These are phyloP conservation scores for Ramularia endophylla DNA, from an alignment of 2,329 filamentous ascomycete genomes.

Conservation along the genomic window DNA sequence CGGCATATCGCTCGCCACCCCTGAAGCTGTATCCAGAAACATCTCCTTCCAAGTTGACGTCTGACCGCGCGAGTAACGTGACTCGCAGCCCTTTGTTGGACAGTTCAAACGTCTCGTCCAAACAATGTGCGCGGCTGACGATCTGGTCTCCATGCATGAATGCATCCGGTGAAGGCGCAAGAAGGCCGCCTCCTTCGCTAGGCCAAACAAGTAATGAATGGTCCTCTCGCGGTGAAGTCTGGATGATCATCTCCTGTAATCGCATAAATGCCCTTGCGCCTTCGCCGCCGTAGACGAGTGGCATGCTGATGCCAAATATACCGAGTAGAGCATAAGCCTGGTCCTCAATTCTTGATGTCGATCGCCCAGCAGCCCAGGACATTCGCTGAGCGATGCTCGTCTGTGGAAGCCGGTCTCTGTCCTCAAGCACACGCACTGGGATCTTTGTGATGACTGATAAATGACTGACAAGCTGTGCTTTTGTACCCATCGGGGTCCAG, in stretches of 20 bases:
- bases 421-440: too few species aligned
- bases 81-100: slow-evolving; percentile 17
- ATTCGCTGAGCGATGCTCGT: not conserved
- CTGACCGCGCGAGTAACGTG: too few species aligned
- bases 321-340: slow-evolving; percentile 41
- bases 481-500: slow-evolving; percentile 13
- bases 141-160: too few species aligned
- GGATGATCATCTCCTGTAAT: slow-evolving; percentile 7
- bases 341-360: slow-evolving; percentile 31
- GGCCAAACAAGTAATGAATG: slow-evolving; percentile 9
- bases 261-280: slow-evolving; percentile 8
- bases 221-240: slow-evolving; percentile 4
- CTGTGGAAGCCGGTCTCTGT: too few species aligned
- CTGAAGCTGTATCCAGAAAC: too few species aligned
- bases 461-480: not conserved
- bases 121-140: not conserved
- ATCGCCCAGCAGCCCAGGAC: slow-evolving; percentile 7
- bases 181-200: too few species aligned
- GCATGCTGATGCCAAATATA: slow-evolving; percentile 40
- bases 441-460: too few species aligned
- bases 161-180: too few species aligned
- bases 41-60: too few species aligned
- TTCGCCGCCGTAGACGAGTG: slow-evolving; percentile 40
- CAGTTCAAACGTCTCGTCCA: slow-evolving; percentile 17
- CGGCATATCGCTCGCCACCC: too few species aligned